Base-by-base conservation (phyloP, 75 land plant species). In the Selaginella moellendorffii region DNA sequence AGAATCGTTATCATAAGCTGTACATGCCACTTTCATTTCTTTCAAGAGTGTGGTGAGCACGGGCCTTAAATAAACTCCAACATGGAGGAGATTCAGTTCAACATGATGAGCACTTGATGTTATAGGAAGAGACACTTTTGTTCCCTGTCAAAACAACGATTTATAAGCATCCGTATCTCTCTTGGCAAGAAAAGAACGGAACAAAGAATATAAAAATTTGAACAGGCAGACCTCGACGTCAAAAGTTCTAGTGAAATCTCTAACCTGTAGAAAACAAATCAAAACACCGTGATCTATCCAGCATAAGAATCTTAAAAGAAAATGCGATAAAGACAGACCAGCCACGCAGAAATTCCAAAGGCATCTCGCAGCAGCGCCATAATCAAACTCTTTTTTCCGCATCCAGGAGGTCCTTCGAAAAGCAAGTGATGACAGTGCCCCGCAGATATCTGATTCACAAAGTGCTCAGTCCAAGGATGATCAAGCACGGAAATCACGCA, bases 61-160 rank as follows among this genome's bases (percentile, higher is more conserved):
- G 62, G 72, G 62, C 29, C 63, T 67, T 58, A 78, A 65, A 73
- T 71, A 70, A 10, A 61, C 26, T 18, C 53, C 9, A 36, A 63
- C 68, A 58, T 42, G 31, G 28, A 29, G 42, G 1, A 80, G 56
- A 61, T 73, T 73, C 5, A 80, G 56, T 66, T 80, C 82, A 24
- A 77, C 65, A 61, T 80, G 79, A 63, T 77, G 79, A 65, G 79
- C 68, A 59, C 79, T 80, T 26, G 77, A 74, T 58, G 79, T 62
- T 27, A 80, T 1, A 9, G 83, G 79, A 30, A 77, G 73, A 1
- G 63, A 36, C 0, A 80, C 66, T 63, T 70, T 63, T 30, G 29
- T 31, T 19, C 53, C 69, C 56, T 66, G 62, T 21, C 64, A 30
- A 42, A 70, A 74, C 79, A 24, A 29, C 29, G 22, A 51, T 22